phyloP scores from a whole-genome alignment of 1,284 basidiomycete genomes.

The Moniliella sp. region DNA sequence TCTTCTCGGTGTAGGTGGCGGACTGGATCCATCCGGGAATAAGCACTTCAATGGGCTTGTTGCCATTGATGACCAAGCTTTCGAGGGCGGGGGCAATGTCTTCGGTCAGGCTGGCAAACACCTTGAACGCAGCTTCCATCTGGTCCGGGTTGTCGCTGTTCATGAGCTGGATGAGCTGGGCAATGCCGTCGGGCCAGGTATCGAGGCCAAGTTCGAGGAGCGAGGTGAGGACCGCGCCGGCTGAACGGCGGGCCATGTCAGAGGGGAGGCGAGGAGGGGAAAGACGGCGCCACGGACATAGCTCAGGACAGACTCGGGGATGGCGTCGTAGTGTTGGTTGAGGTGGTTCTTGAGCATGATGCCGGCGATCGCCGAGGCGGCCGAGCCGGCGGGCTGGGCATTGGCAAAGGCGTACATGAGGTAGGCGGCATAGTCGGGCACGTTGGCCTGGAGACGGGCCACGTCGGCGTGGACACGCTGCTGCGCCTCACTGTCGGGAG shows the following conservation, averaged over 20 bases:
- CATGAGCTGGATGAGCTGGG: conserved; percentile 20
- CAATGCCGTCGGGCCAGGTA: conserved; percentile 25
- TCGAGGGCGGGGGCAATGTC: conserved; percentile 90
- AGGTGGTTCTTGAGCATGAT: conserved; percentile 86
- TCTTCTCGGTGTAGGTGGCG: conserved; percentile 53
- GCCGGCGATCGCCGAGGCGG: conserved; percentile 73
- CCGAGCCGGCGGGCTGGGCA: too few relatives aligned
- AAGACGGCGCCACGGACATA: conserved; percentile 29
- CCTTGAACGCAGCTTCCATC: conserved; percentile 56
- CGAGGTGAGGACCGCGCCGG: conserved; percentile 29
- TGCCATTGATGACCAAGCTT: conserved; percentile 51
- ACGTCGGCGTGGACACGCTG: background rate
- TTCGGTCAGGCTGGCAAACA: conserved; percentile 83
- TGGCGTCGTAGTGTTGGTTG: conserved; percentile 20
- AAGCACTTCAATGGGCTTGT: conserved; percentile 25
- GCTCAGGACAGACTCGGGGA: conserved; percentile 19
- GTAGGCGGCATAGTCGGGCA: background rate
- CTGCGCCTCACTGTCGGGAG: too few relatives aligned
- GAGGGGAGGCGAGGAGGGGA: conserved; percentile 22
- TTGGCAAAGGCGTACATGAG: too few relatives aligned
- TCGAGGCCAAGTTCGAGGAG: conserved; percentile 38
- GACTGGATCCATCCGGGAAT: conserved; percentile 63
- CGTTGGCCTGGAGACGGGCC: background rate
- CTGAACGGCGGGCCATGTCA: conserved; percentile 27
- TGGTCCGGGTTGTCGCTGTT: conserved; percentile 15